A percentile compares a stretch with the other conserved stretches of the same genome.
Conservation (phyloP, 1,139 yeast genomes). For the Geotrichum klebahnii region DNA sequence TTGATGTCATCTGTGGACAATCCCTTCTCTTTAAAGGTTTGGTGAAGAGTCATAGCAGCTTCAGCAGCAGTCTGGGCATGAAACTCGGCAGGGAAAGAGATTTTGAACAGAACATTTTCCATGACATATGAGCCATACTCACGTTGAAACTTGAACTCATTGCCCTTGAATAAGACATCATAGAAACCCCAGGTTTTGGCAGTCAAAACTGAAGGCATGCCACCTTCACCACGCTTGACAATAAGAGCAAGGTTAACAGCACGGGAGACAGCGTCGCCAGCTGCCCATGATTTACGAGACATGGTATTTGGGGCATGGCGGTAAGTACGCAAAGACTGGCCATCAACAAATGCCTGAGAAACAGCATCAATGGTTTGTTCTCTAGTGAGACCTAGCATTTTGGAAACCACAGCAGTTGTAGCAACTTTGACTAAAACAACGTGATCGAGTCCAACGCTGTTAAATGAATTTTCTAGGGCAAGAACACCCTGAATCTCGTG, state of each 20-base stretch:
- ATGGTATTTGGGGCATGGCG: constrained; percentile 62
- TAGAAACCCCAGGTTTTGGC: constrained; percentile 61
- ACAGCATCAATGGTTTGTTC: constrained; percentile 54
- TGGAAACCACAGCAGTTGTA: constrained; percentile 55
- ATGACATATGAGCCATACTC: constrained; percentile 55
- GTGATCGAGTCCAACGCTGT: constrained; percentile 58
- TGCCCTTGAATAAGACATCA: constrained; percentile 53
- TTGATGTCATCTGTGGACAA: constrained; percentile 49
- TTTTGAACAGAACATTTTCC: constrained; percentile 58
- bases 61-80: constrained; percentile 66
- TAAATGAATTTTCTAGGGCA: constrained; percentile 57
- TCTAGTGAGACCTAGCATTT: constrained; percentile 47
- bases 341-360: constrained; percentile 59
- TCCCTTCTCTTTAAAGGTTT: constrained; percentile 41
- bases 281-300: constrained; percentile 63
- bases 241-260: constrained; percentile 54
- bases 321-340: constrained; percentile 55
- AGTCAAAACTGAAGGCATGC: constrained; percentile 55
- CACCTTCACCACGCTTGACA: constrained; percentile 52
- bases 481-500: constrained; percentile 58
- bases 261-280: constrained; percentile 59
- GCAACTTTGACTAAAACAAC: constrained; percentile 59
- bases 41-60: constrained; percentile 49
- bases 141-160: constrained; percentile 52
- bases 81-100: constrained; percentile 62